A percentile compares a stretch with the other conserved stretches of the same genome.
These are phyloP conservation scores for Diaporthe sp. DNA, from an alignment of 2,329 filamentous ascomycete genomes.

Conservation along the genomic window DNA sequence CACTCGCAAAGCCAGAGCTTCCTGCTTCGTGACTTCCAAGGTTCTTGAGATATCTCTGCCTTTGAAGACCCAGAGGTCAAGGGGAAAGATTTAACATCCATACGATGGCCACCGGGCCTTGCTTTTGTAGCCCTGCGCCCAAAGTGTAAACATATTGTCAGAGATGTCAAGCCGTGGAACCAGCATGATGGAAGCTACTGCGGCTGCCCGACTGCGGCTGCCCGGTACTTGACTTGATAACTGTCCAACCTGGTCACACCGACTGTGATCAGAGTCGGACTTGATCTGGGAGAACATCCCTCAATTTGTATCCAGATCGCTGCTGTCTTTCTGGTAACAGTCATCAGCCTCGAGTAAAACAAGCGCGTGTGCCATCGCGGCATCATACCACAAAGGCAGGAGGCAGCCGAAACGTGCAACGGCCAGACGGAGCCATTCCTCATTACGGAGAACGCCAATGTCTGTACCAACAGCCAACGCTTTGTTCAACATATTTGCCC, in stretches of 20 bases:
- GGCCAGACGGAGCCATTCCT: not conserved
- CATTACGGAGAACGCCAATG: too few relatives aligned
- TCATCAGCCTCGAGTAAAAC: not conserved
- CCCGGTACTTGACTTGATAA: not conserved
- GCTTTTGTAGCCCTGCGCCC: not conserved
- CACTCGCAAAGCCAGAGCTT: not conserved
- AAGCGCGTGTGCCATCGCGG: not conserved
- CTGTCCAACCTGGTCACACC: not conserved
- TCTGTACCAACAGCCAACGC: not conserved
- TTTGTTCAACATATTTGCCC: too few relatives aligned
- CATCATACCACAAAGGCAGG: constrained; percentile 1
- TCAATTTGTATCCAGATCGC: not conserved
- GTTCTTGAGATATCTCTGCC: not conserved
- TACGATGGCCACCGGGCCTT: not conserved
- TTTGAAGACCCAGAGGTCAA: not conserved
- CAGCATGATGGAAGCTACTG: not conserved
- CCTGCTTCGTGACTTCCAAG: not conserved
- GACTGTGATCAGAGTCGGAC: too few relatives aligned
- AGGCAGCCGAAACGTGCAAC: not conserved
- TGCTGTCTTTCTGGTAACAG: not conserved
- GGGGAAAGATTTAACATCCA: not conserved
- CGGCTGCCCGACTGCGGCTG: too few relatives aligned
- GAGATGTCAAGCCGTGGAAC: not conserved
- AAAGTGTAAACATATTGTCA: not conserved
- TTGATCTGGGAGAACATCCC: too few relatives aligned